Base-by-base conservation (phyloP, 352 stramenopile species). In the Blastocystis sp. region DNA sequence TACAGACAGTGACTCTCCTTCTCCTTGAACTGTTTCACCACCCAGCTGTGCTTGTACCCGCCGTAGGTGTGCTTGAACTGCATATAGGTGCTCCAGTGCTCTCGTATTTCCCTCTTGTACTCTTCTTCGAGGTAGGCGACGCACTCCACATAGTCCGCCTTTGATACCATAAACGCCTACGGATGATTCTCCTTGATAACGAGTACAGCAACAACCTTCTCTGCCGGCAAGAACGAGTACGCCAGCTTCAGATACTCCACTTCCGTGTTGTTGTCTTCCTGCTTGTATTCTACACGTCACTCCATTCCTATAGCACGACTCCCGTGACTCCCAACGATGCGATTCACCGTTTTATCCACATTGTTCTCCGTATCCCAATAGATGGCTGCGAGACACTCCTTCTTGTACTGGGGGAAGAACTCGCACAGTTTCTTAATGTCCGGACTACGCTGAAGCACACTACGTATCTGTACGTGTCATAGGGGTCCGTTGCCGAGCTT, bases 321-420 rank as follows among this genome's bases (percentile, higher is more conserved):
- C 21, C 50, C 4, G 41, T 85, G 24, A 10, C n/a, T 69, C 29
- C 74, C 33, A 21, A 85, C 24, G 55, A 85, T 85, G 21, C 16
- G 37, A 69, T 85, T 50, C 21, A 85, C 74, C 35, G 74, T 85
- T 55, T 85, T 85, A 12, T 66, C 29, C 24, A 85, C 13, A 69
- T 41, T 55, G 26, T 69, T 85, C 1, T 50, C 29, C 35, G 65
- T 66, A 26, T 85, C 74, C 74, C 74, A 85, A 39, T 85, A 85
- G 3, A 45, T 13, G 9, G 19, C 16, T 24, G 74, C 74, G 2
- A 85, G 29, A 29, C 4, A 29, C 24, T 62, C 24, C 29, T 59
- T 55, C 0, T 29, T 39, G 9, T 33, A 69, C 21, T 66, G 13
- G 19, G 74, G 74, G 45, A 85, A 85, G 13, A 85, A 67, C 31